Evolutionary conservation across 345 rosid species (phyloP), one percentile per base, ranked within the genome.

Genomic region (Arabidopsis arenosa): DNA sequence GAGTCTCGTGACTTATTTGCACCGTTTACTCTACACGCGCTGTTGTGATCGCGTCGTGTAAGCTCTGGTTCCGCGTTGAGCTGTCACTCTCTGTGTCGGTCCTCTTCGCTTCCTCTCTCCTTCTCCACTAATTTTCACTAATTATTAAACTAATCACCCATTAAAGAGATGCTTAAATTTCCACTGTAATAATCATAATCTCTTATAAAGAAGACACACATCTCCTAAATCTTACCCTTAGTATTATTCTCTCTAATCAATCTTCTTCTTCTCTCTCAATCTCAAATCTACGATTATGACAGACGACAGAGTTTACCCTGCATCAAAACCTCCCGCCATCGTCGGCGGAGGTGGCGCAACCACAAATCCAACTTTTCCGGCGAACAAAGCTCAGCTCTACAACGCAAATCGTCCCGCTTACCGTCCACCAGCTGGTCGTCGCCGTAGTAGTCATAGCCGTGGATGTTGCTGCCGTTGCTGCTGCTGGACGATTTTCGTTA

Each of bases 391-490:
- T 33, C 98, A 91, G 39, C 87, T 83, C 56, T 86, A 89, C 71
- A 89, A 87, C 23, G 88, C 94, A 36, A 76, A 70, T 55, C 93
- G 93, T 23, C 90, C 97, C 0, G 81, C 87, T 60, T 93, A 93
- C 82, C 93, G 93, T 13, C 98, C 95, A 3, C 84, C 84, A 26
- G 76, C 90, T 43, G 72, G 74, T 28, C 87, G 81, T 30, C 83
- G 84, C 66, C 86, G 81, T 47, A 78, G 77, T 54, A 78, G 72
- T 36, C 92, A 88, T 7, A 73, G 75, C 76, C 75, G 80, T 30
- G 76, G 89, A 7, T 17, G 88, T 47, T 82, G 87, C 83, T 88
- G 85, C 53, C 90, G 97, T 74, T 70, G 83, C 72, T 86, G 86
- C 72, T 87, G 86, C 75, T 69, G 87, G 61, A 88, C 90, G 73